Evolutionary conservation across 768 basidiomycete species (phyloP).

Genomic region (Steccherinum ochraceum): DNA sequence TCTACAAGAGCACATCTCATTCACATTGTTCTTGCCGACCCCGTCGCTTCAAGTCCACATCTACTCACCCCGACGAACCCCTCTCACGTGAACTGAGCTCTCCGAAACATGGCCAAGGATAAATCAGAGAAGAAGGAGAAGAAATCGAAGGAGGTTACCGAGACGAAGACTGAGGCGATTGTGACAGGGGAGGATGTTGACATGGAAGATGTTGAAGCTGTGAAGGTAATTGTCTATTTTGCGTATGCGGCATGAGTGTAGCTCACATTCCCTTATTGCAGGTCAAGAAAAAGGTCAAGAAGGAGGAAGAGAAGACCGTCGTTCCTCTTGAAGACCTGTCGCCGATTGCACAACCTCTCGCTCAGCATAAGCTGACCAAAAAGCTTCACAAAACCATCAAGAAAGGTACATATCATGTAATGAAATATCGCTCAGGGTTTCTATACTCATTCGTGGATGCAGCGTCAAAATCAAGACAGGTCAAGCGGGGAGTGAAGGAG

Average conservation of each 20-base stretch:
- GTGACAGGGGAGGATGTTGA: constrained; percentile 41
- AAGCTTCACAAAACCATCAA: constrained; percentile 94
- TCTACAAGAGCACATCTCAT: too few relatives aligned
- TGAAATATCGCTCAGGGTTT: too few relatives aligned
- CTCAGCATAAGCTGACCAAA: constrained; percentile 88
- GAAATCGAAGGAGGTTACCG: constrained; percentile 33
- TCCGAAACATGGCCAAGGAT: constrained; percentile 65
- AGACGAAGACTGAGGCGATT: constrained; percentile 18
- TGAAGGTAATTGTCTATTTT: constrained; percentile 22
- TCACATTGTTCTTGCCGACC: too few relatives aligned
- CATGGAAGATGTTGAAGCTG: constrained; percentile 30
- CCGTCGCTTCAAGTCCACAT: too few relatives aligned
- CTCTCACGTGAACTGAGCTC: too few relatives aligned
- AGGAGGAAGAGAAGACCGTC: constrained; percentile 57
- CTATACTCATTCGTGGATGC: too few relatives aligned
- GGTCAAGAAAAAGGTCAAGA: constrained; percentile 55
- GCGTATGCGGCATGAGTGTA: background rate
- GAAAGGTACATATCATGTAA: constrained; percentile 50
- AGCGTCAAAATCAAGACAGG: constrained; percentile 93
- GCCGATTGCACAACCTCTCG: constrained; percentile 91
- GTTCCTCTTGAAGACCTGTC: constrained; percentile 80
- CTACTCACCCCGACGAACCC: too few relatives aligned
- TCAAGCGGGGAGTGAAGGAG: constrained; percentile 98
- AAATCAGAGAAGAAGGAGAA: constrained; percentile 74
- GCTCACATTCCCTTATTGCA: constrained; percentile 26